phyloP scores from a whole-genome alignment of 1,139 yeast genomes.

The Kodamaea sp. region DNA sequence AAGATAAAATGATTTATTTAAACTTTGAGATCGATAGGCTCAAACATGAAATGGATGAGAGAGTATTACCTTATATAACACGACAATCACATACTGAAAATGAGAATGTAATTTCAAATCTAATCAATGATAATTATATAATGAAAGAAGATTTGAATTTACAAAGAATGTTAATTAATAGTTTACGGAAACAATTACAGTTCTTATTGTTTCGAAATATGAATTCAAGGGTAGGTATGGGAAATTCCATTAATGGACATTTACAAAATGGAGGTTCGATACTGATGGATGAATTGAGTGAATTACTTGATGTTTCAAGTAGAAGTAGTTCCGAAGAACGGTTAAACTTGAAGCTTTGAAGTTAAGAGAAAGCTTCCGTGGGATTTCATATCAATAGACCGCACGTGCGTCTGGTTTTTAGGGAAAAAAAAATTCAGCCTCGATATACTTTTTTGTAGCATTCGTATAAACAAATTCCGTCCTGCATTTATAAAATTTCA shows the following conservation, averaged over 20 bases:
- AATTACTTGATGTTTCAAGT: slow-evolving; percentile 21
- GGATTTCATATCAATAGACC: too few species aligned
- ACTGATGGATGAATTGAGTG: slow-evolving; percentile 9
- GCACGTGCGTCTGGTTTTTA: too few species aligned
- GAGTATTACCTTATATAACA: slow-evolving; percentile 36
- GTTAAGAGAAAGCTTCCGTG: not conserved
- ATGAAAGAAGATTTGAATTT: slow-evolving; percentile 48
- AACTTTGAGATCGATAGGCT: slow-evolving; percentile 40
- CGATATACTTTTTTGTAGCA: too few species aligned
- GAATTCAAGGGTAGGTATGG: slow-evolving; percentile 3
- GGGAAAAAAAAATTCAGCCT: too few species aligned
- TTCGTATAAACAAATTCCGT: too few species aligned
- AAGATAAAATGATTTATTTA: slow-evolving; percentile 33
- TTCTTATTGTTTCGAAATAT: slow-evolving; percentile 40
- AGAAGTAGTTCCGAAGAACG: slow-evolving; percentile 38
- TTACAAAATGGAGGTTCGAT: not conserved
- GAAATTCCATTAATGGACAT: not conserved
- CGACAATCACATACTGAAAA: slow-evolving; percentile 30
- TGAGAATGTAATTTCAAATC: slow-evolving; percentile 34
- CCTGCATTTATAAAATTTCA: too few species aligned
- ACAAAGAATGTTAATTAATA: slow-evolving; percentile 44
- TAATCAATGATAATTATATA: slow-evolving; percentile 43
- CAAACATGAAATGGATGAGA: slow-evolving; percentile 42
- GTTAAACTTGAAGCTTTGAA: slow-evolving; percentile 29
- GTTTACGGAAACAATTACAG: slow-evolving; percentile 51